Base-by-base conservation (phyloP, 768 basidiomycete genomes). In the Roridomyces roridus region DNA sequence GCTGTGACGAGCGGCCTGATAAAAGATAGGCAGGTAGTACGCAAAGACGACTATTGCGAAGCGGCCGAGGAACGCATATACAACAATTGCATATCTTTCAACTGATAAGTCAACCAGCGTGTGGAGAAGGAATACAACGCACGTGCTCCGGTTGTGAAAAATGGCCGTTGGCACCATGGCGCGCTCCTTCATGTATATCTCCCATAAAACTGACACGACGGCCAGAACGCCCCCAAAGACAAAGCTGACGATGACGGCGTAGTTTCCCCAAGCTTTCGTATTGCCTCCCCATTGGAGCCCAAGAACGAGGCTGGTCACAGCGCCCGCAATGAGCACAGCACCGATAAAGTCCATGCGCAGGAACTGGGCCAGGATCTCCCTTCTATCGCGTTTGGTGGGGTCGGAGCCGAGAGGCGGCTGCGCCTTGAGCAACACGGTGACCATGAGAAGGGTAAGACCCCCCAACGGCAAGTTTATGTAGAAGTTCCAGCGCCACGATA, bases 251-350 rank as follows among this genome's bases (percentile, higher is more conserved):
- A 42, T 42, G 18, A 42, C 41, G 18, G 8, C 41, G 8, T 42
- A 21, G 41, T 42, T 23, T 18, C 23, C 41, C 41, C 41, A 42
- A 7, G 41, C 20, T 20, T 42, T 42, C 5, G 41, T 42, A 23
- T 42, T 42, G 10, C 41, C 41, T 18, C 41, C 41, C 41, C 41
- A 72, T 25, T 67, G 60, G 10, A 55, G 57, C 7, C 66, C 65
- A 14, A 68, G 44, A n/a, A n/a, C n/a, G n/a, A n/a, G n/a, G n/a
- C n/a, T n/a, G n/a, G n/a, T n/a, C n/a, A n/a, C n/a, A n/a, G n/a
- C n/a, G n/a, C n/a, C n/a, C n/a, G n/a, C n/a, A n/a, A n/a, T n/a
- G n/a, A n/a, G n/a, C n/a, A n/a, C n/a, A n/a, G n/a, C n/a, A n/a
- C n/a, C n/a, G n/a, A n/a, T n/a, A n/a, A n/a, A n/a, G n/a, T n/a